Conservation (phyloP, 2,329 filamentous ascomycete genomes). For the Botrytis byssoidea region DNA sequence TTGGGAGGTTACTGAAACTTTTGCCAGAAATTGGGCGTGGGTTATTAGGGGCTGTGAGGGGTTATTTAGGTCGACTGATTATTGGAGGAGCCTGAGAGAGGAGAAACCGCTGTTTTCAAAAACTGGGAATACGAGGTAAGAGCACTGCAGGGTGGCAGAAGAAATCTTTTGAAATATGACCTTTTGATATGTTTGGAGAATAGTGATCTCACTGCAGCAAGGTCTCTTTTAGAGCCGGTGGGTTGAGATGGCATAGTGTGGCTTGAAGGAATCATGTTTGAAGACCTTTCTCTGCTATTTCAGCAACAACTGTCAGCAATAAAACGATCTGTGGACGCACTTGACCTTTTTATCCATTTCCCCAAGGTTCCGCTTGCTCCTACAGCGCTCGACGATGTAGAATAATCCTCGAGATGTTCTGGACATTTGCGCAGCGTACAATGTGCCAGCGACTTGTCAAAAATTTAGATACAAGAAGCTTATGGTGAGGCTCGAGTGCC, state of each 20-base stretch:
- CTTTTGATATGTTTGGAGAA: background rate
- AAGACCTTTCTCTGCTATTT: background rate
- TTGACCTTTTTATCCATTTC: background rate
- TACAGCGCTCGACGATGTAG: background rate
- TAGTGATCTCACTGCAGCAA: background rate
- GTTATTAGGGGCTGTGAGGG: background rate
- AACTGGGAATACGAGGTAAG: background rate
- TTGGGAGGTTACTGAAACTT: background rate
- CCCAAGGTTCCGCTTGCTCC: background rate
- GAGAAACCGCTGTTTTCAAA: background rate
- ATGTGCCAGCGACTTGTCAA: background rate
- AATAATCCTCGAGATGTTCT: background rate
- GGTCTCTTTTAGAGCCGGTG: background rate
- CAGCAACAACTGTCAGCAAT: background rate
- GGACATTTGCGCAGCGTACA: background rate
- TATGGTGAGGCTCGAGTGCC: background rate
- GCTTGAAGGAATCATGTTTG: background rate
- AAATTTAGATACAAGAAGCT: background rate
- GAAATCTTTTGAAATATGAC: background rate
- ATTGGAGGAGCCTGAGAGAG: background rate
- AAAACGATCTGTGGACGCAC: background rate
- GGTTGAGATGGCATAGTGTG: background rate
- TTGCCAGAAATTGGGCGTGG: background rate
- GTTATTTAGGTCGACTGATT: background rate
- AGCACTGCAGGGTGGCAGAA: background rate